Percentiles rank a stretch among this genome's conserved stretches.
Conservation (phyloP, 2,329 filamentous ascomycete genomes). For the Parasarocladium wereldwijsianum region DNA sequence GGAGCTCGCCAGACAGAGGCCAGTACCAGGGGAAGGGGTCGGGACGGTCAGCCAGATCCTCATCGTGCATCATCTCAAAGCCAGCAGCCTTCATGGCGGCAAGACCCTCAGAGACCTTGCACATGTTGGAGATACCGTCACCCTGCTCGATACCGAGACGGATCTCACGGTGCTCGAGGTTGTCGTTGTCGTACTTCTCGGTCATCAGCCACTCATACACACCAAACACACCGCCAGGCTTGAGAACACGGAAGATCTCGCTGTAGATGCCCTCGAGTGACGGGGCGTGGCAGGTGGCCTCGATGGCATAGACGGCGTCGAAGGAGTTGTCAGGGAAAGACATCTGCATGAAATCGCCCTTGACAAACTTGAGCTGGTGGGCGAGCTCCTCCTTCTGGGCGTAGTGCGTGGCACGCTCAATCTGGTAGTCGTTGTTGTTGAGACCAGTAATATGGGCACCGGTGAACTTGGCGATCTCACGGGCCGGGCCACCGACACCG, state of each 20-base stretch:
- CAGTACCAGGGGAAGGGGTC: constrained; percentile 87
- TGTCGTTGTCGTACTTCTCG: constrained; percentile 79
- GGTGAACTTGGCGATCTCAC: constrained; percentile 93
- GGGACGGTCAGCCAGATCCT: constrained; percentile 69
- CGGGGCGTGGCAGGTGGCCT: constrained; percentile 91
- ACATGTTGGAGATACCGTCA: constrained; percentile 96
- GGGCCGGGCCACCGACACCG: constrained; percentile 86
- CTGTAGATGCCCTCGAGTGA: constrained; percentile 82
- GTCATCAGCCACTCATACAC: constrained; percentile 99
- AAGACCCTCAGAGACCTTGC: constrained; percentile 67
- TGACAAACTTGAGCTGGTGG: constrained; percentile 70
- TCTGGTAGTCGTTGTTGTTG: constrained; percentile 99
- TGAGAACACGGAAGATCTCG: constrained; percentile 88
- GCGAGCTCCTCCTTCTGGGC: constrained; percentile 68
- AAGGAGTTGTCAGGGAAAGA: constrained; percentile 83
- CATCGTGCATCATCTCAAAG: constrained; percentile 68
- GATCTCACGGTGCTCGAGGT: constrained; percentile 75
- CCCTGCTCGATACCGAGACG: constrained; percentile 91
- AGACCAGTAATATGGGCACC: constrained; percentile 78
- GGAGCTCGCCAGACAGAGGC: constrained; percentile 72
- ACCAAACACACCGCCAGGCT: constrained; percentile 89
- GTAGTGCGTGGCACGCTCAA: constrained; percentile 79
- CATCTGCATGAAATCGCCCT: constrained; percentile 99
- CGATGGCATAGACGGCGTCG: constrained; percentile 92
- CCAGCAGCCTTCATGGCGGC: constrained; percentile 75